Evolutionary conservation across 371 early-diverging fungal species (phyloP).

Genomic region (Rhizopus sp.): DNA sequence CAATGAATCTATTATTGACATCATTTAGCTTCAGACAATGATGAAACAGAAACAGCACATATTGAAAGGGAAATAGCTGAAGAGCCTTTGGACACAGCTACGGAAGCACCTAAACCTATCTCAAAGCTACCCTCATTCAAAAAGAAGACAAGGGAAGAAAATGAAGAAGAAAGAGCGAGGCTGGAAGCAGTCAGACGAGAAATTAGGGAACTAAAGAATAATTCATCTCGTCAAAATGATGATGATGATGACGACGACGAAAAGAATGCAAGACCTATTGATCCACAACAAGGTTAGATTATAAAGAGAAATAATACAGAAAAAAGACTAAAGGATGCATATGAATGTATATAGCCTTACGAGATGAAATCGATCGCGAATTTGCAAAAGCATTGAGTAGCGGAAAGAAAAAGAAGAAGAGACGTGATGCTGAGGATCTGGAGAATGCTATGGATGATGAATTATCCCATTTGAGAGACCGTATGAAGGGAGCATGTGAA

Average conservation of each 20-base stretch:
- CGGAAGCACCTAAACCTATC: conserved; percentile 8
- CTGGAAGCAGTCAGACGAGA: conserved; percentile 40
- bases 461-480: conserved; percentile 64
- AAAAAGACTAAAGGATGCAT: background rate
- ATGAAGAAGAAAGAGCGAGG: conserved; percentile 39
- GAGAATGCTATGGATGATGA: conserved; percentile 65
- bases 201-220: conserved; percentile 29
- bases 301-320: background rate
- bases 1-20: background rate
- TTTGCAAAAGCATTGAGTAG: conserved; percentile 63
- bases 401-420: conserved; percentile 66
- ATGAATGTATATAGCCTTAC: conserved; percentile 30
- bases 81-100: background rate
- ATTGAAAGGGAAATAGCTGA: conserved; percentile 3
- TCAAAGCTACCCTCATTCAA: conserved; percentile 49
- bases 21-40: conserved; percentile 22
- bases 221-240: conserved; percentile 6
- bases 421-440: conserved; percentile 68
- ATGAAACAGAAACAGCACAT: conserved; percentile 10
- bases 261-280: conserved; percentile 17
- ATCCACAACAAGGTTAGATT: conserved; percentile 37
- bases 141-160: conserved; percentile 30
- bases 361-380: conserved; percentile 61
- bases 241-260: conserved; percentile 30
- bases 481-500: conserved; percentile 83